Evolutionary conservation across 1,284 basidiomycete genomes (phyloP).

Genomic region (Pascua guehoae): DNA sequence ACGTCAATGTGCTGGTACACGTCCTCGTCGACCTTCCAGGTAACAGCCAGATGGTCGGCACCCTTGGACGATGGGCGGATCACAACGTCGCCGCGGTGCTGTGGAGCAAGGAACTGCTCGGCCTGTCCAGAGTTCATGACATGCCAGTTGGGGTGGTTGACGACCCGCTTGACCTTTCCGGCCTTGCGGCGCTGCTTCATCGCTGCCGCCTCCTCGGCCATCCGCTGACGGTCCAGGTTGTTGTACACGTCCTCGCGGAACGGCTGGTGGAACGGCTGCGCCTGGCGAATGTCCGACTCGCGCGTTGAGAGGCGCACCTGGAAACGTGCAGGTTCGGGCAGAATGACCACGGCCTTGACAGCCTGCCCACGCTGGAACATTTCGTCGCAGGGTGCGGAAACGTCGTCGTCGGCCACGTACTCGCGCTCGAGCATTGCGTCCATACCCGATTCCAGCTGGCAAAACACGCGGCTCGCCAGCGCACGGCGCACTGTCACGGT

Average conservation of each 20-base stretch:
- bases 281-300: constrained; percentile 59
- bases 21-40: constrained; percentile 98
- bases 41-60: constrained; percentile 88
- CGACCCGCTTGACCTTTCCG: constrained; percentile 73
- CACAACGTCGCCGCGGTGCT: constrained; percentile 90
- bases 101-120: constrained; percentile 81
- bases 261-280: constrained; percentile 36
- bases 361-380: constrained; percentile 70
- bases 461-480: constrained; percentile 34
- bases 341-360: constrained; percentile 74
- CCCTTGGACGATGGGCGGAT: constrained; percentile 96
- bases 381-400: constrained; percentile 45
- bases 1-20: constrained; percentile 98
- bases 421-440: constrained; percentile 73
- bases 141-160: constrained; percentile 98
- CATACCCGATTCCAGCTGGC: constrained; percentile 78
- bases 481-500: constrained; percentile 62
- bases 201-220: constrained; percentile 69
- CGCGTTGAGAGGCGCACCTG: constrained; percentile 74
- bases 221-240: constrained; percentile 52
- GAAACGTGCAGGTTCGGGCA: constrained; percentile 63
- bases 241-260: constrained; percentile 41
- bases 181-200: constrained; percentile 78
- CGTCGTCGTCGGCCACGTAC: constrained; percentile 57
- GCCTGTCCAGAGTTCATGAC: constrained; percentile 90